phyloP scores from a whole-genome alignment of 768 basidiomycete species.

The Suillus alpinus region DNA sequence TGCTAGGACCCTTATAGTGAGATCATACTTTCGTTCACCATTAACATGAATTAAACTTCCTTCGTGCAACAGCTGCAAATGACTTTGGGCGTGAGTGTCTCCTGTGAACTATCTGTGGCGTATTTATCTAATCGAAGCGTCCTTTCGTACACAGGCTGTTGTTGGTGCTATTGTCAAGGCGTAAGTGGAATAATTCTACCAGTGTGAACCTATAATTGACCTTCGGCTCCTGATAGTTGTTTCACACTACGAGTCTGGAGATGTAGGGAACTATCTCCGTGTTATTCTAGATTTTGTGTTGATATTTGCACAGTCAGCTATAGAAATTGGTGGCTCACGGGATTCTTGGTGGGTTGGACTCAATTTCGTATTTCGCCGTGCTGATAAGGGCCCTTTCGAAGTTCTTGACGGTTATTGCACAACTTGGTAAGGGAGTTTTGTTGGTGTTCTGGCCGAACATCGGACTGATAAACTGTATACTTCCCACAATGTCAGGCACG shows the following conservation, averaged over 20 bases:
- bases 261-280: slow-evolving; percentile 38
- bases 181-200: slow-evolving; percentile 31
- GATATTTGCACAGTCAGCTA: slow-evolving; percentile 47
- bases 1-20: slow-evolving; percentile 48
- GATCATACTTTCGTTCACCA: slow-evolving; percentile 18
- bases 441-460: background rate
- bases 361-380: background rate
- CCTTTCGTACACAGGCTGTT: slow-evolving; percentile 37
- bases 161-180: slow-evolving; percentile 55
- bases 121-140: background rate
- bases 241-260: slow-evolving; percentile 64
- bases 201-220: background rate
- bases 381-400: slow-evolving; percentile 19
- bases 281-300: background rate
- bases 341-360: slow-evolving; percentile 38
- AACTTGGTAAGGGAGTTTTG: slow-evolving; percentile 41
- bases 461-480: background rate
- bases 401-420: slow-evolving; percentile 46
- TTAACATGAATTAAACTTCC: slow-evolving; percentile 5
- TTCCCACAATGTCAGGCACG: slow-evolving; percentile 24
- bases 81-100: slow-evolving; percentile 32
- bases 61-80: slow-evolving; percentile 39
- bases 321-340: slow-evolving; percentile 45
- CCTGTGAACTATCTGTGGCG: background rate
- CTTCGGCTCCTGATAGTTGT: slow-evolving; percentile 31